A percentile compares a stretch with the other conserved stretches of the same genome.
These are phyloP conservation scores for Ehretia macrophylla DNA, from an alignment of 257 asterid genomes.

Conservation along the genomic window DNA sequence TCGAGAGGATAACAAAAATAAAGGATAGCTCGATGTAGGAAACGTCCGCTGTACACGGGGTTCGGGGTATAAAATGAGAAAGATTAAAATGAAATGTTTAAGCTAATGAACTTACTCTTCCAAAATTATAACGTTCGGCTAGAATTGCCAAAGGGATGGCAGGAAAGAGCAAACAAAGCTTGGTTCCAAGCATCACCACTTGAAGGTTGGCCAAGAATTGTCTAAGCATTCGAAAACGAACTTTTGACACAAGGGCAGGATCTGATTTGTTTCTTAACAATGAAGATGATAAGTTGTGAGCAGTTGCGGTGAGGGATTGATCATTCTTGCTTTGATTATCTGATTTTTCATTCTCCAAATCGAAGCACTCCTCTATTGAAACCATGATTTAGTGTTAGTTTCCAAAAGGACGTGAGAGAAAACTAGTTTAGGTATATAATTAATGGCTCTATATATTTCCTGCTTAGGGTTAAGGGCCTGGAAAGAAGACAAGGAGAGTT, in stretches of 20 bases:
- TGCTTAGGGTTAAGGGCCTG: not conserved
- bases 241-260: conserved; percentile 11
- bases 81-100: not conserved
- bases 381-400: conserved; percentile 7
- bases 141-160: conserved; percentile 38
- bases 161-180: conserved; percentile 38
- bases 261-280: conserved; percentile 23
- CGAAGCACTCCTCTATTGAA: conserved; percentile 12
- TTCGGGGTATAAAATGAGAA: too few relatives aligned
- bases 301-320: conserved; percentile 4
- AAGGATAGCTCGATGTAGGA: too few relatives aligned
- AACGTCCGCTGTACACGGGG: too few relatives aligned
- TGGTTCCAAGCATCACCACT: conserved; percentile 36
- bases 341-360: conserved; percentile 24
- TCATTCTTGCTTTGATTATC: conserved; percentile 6
- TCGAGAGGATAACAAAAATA: not conserved
- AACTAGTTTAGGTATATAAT: not conserved
- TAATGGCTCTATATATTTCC: not conserved
- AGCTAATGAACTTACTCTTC: conserved; percentile 21
- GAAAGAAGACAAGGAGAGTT: conserved; percentile 7
- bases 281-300: conserved; percentile 20
- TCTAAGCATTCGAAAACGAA: conserved; percentile 9
- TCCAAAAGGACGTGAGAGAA: too few relatives aligned
- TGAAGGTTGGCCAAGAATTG: conserved; percentile 22
- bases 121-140: conserved; percentile 21